Base-by-base conservation (phyloP, 2,329 filamentous ascomycete species). In the Fusarium sp. region DNA sequence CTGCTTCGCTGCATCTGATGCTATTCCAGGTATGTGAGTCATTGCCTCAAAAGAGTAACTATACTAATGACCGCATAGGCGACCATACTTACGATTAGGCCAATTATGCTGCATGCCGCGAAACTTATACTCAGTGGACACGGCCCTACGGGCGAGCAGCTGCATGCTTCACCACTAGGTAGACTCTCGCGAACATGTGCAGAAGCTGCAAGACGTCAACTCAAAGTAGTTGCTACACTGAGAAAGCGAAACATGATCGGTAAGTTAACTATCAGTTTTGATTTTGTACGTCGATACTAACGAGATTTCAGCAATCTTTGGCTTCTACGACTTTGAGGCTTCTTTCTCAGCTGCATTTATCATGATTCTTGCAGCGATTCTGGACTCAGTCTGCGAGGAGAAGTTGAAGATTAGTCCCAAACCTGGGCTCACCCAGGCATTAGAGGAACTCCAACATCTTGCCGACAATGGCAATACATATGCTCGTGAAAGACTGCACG, bases 1-100 rank as follows among this genome's bases (percentile, higher is more conserved):
- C 75, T 19, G 75, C 75, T 14, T 76, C 75, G 2, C 44, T 77
- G 4, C 75, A 77, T 43, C 64, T 77, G 44, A 77, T 77, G 75
- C 64, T 77, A 7, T 77, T 76, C 39, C 75, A 77, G 64, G 75
- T 76, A 61, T 1, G 56, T 19, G 14, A 35, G 9, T 5, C 1
- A 9, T 10, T 6, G 3, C 4, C 0, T 1, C 13, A 7, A 10
- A 4, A 6, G 0, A 1, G 4, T 15, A 6, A 6, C 7, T 7
- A 14, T 57, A 19, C 49, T 71, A n/a, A 69, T 15, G 3, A 10
- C 15, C 20, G 1, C 23, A 8, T 3, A 76, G 74, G 76, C 75
- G 13, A 76, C 74, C 1, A 73, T 76, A 32, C 72, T 76, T 5
- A 76, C 74, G 7, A 74, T 76, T 3, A 62, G 74, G 7, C 74